Evolutionary conservation across 2,329 filamentous ascomycete genomes (phyloP).

Genomic region (Reticulascus tulasneorum): DNA sequence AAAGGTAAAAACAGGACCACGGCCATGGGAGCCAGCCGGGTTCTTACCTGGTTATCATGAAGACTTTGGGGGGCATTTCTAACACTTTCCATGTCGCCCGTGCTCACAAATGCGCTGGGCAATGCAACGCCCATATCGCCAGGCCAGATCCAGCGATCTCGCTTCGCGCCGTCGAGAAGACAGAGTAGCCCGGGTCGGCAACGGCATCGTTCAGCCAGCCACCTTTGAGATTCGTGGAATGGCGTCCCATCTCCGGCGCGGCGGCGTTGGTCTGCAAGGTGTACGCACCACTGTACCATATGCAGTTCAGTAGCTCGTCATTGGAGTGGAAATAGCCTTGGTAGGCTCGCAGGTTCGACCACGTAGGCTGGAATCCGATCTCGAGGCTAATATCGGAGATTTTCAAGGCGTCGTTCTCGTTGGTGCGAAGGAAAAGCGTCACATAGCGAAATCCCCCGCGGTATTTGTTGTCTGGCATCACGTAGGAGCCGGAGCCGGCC

Average conservation of each 20-base stretch:
- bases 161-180: conserved; percentile 52
- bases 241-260: conserved; percentile 14
- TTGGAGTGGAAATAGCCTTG: conserved; percentile 50
- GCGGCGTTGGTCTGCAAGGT: conserved; percentile 33
- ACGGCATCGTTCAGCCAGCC: conserved; percentile 28
- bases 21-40: no score
- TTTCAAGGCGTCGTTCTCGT: not conserved
- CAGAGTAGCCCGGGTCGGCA: conserved; percentile 24
- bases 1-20: no score
- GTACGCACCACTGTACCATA: conserved; percentile 49
- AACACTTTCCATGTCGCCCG: conserved; percentile 46
- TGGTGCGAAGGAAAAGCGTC: conserved; percentile 34
- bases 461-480: conserved; percentile 30
- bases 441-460: conserved; percentile 52
- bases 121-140: conserved; percentile 58
- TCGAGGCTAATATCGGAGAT: conserved; percentile 31
- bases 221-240: conserved; percentile 8
- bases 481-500: conserved; percentile 25
- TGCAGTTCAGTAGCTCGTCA: conserved; percentile 46
- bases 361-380: conserved; percentile 34
- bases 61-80: conserved; percentile 45
- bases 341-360: conserved; percentile 46
- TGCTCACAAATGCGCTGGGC: conserved; percentile 50
- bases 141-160: conserved; percentile 57
- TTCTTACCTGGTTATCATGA: conserved; percentile 39